Conservation (phyloP, 2,329 filamentous ascomycete species). For the Dactylonectria macrodidyma region DNA sequence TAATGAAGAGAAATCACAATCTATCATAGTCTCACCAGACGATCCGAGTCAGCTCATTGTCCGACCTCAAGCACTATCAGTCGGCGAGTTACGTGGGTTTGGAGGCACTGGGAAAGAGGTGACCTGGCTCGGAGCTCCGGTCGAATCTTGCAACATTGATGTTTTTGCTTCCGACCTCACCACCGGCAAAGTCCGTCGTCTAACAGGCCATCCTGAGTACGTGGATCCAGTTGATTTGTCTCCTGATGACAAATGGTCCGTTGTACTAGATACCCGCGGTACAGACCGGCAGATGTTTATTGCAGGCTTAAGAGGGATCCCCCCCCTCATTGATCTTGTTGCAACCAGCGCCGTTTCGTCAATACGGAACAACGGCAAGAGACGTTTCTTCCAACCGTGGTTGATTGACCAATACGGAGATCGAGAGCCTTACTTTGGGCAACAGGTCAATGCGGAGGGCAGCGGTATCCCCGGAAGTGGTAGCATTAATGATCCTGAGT, state of each 20-base stretch:
- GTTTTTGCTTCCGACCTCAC: slow-evolving; percentile 58
- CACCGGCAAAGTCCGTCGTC: slow-evolving; percentile 57
- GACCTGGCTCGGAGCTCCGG: slow-evolving; percentile 57
- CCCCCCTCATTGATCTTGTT: slow-evolving; percentile 58
- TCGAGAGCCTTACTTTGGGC: slow-evolving; percentile 60
- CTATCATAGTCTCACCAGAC: too few species aligned
- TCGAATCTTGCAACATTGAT: slow-evolving; percentile 62
- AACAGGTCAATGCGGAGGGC: slow-evolving; percentile 57
- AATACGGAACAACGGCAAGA: slow-evolving; percentile 61
- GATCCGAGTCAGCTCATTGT: too few species aligned
- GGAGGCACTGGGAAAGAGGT: slow-evolving; percentile 58
- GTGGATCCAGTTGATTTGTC: slow-evolving; percentile 60
- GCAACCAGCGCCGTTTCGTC: slow-evolving; percentile 53
- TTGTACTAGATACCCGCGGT: slow-evolving; percentile 60
- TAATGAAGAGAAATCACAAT: too few species aligned
- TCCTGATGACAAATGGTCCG: slow-evolving; percentile 59
- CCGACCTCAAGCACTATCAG: slow-evolving; percentile 12
- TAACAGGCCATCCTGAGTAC: slow-evolving; percentile 62
- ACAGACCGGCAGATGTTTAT: slow-evolving; percentile 59
- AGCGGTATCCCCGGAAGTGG: slow-evolving; percentile 48
- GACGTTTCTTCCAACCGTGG: slow-evolving; percentile 63
- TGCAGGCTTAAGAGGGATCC: slow-evolving; percentile 57
- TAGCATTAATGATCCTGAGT: slow-evolving; percentile 60
- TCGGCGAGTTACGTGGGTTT: slow-evolving; percentile 63
- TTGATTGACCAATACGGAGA: slow-evolving; percentile 62